Conservation (phyloP, 2,329 filamentous ascomycete species). For the Dactylonectria macrodidyma region DNA sequence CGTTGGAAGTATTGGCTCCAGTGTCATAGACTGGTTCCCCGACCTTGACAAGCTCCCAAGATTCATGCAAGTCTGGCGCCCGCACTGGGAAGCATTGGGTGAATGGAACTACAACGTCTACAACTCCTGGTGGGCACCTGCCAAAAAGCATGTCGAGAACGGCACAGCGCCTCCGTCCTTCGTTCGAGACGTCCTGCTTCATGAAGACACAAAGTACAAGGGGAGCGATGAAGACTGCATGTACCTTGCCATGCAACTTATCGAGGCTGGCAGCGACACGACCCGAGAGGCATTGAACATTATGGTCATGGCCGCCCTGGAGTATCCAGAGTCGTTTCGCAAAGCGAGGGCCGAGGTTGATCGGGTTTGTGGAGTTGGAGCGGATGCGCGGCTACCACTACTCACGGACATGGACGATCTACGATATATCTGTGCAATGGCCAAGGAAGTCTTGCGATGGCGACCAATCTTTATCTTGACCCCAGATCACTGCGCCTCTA, state of each 20-base stretch:
- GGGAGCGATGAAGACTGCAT: slow-evolving; percentile 55
- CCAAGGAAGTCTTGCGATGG: slow-evolving; percentile 64
- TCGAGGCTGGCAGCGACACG: slow-evolving; percentile 62
- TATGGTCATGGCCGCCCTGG: slow-evolving; percentile 48
- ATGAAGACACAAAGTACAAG: slow-evolving; percentile 44
- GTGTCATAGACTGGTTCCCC: slow-evolving; percentile 57
- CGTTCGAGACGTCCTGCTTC: slow-evolving; percentile 52
- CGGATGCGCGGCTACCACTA: slow-evolving; percentile 55
- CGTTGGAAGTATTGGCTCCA: slow-evolving; percentile 52
- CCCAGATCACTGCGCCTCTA: slow-evolving; percentile 55
- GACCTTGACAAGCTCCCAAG: slow-evolving; percentile 49
- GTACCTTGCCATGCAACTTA: slow-evolving; percentile 55
- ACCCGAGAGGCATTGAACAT: slow-evolving; percentile 55
- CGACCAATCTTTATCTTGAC: slow-evolving; percentile 56
- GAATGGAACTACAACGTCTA: slow-evolving; percentile 53
- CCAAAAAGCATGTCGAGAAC: slow-evolving; percentile 37
- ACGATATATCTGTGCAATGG: slow-evolving; percentile 59
- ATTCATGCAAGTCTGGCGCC: slow-evolving; percentile 52
- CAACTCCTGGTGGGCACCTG: slow-evolving; percentile 52
- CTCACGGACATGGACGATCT: slow-evolving; percentile 57
- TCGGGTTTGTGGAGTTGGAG: slow-evolving; percentile 53
- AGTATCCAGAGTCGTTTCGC: slow-evolving; percentile 52
- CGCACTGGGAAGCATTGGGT: slow-evolving; percentile 52
- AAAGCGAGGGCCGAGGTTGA: slow-evolving; percentile 61
- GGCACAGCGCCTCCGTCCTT: slow-evolving; percentile 47